Percentiles rank a stretch among this genome's conserved stretches.
These are phyloP conservation scores for Beauveria sp. DNA, from an alignment of 2,329 filamentous ascomycete species.

Conservation along the genomic window DNA sequence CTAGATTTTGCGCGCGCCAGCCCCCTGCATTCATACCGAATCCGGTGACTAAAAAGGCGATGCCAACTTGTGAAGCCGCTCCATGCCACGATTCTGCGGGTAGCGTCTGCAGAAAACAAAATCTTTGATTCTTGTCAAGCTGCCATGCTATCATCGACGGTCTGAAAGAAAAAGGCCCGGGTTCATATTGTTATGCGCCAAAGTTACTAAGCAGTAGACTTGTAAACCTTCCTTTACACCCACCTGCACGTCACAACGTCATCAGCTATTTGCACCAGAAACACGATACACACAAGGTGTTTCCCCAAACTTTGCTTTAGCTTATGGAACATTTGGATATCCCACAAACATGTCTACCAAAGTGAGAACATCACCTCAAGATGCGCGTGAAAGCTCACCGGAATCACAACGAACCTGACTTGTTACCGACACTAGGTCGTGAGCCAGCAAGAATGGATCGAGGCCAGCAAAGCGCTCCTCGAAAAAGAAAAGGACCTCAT, in stretches of 20 bases:
- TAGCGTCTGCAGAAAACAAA: neutral
- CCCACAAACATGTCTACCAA: slow-evolving; percentile 10
- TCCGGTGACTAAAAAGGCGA: neutral
- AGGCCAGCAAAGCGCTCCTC: slow-evolving; percentile 25
- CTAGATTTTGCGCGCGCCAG: neutral
- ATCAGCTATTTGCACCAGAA: too few relatives aligned
- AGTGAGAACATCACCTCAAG: slow-evolving; percentile 7
- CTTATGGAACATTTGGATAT: too few relatives aligned
- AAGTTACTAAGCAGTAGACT: neutral
- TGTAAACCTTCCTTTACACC: neutral
- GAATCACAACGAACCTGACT: neutral
- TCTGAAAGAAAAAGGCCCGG: neutral
- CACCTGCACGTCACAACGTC: too few relatives aligned
- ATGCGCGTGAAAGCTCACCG: neutral
- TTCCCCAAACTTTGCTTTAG: too few relatives aligned
- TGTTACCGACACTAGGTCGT: slow-evolving; percentile 19
- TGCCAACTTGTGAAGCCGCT: too few relatives aligned
- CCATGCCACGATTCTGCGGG: too few relatives aligned
- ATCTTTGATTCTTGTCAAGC: too few relatives aligned
- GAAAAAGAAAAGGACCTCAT: slow-evolving; percentile 27
- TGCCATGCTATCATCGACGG: too few relatives aligned
- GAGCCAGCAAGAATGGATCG: slow-evolving; percentile 26
- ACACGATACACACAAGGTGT: too few relatives aligned
- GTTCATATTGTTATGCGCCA: neutral
- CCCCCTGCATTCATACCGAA: neutral